Conservation (phyloP, 352 stramenopile genomes). For the Phytopythium montanum region DNA sequence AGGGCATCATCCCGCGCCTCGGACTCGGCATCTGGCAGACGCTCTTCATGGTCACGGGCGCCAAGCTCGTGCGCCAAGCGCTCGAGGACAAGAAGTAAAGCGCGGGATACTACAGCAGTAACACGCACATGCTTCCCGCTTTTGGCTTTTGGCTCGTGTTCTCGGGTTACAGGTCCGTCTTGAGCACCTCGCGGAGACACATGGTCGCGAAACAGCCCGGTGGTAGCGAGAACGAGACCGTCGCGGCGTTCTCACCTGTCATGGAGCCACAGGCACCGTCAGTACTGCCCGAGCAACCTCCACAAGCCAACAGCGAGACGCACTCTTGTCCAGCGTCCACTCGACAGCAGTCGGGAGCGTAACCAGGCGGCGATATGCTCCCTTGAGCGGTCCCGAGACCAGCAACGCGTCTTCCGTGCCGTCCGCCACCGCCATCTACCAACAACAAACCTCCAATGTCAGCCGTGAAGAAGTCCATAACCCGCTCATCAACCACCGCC, state of each 20-base stretch:
- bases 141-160: background rate
- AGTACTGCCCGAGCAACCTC: background rate
- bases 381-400: slow-evolving; percentile 44
- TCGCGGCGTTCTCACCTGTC: slow-evolving; percentile 10
- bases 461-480: background rate
- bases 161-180: slow-evolving; percentile 37
- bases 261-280: background rate
- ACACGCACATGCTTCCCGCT: too few relatives aligned
- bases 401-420: slow-evolving; percentile 35
- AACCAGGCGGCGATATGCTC: slow-evolving; percentile 54
- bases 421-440: slow-evolving; percentile 44
- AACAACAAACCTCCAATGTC: background rate
- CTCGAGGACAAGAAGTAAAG: slow-evolving; percentile 61
- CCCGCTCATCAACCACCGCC: background rate
- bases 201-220: slow-evolving; percentile 78
- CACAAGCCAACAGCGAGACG: background rate
- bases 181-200: slow-evolving; percentile 67
- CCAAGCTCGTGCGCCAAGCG: slow-evolving; percentile 87
- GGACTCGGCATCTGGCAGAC: slow-evolving; percentile 89
- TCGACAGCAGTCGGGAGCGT: slow-evolving; percentile 36
- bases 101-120: too few relatives aligned
- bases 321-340: slow-evolving; percentile 29
- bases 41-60: slow-evolving; percentile 91
- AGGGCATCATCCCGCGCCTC: slow-evolving; percentile 87
- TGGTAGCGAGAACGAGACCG: slow-evolving; percentile 50